Base-by-base conservation (phyloP, 2,329 filamentous ascomycete genomes). In the Fusarium sp. region DNA sequence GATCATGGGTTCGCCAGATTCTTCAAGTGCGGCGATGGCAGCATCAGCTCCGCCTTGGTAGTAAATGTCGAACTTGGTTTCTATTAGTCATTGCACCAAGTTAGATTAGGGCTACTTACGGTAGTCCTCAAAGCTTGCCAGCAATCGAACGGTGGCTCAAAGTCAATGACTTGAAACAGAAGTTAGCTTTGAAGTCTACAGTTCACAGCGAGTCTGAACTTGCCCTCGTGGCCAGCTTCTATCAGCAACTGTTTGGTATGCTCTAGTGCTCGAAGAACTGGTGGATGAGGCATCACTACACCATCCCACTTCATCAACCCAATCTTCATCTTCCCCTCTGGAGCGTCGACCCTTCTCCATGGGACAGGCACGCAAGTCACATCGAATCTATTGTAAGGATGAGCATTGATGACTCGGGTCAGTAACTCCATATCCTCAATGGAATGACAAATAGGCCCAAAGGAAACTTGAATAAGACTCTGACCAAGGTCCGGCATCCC, bases 391-490 rank as follows among this genome's bases (percentile, higher is more conserved):
- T 60, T 60, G 7, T 33, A 7, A 18, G 59, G 54, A 29, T 68
- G 21, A 0, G 67, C 33, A 19, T 67, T 67, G 5, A 68, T 27
- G 3, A 70, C 39, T 5, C 21, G 48, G 0, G 63, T 19, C 0
- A 73, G 51, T 16, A 68, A 27, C 37, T 55, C 38, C 7, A 69
- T 23, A 14, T 73, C 72, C 16, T 62, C n/a, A 1, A 73, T 37
- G 4, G 56, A 64, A 11, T 59, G 63, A 2, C 52, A 57, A 5
- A 64, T 38, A 5, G 72, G 72, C 0, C 72, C 70, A 82, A 85
- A 5, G 87, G 90, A 67, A 83, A 88, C 79, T 0, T 79, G 45
- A 6, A 86, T 81, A 4, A 79, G 77, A 41, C 76, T 63, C 23
- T 75, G 60, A 0, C 73, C 72, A 39, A 39, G 73, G 25, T 51